phyloP scores from a whole-genome alignment of 306 rosid species.

The Vicia villosa region DNA sequence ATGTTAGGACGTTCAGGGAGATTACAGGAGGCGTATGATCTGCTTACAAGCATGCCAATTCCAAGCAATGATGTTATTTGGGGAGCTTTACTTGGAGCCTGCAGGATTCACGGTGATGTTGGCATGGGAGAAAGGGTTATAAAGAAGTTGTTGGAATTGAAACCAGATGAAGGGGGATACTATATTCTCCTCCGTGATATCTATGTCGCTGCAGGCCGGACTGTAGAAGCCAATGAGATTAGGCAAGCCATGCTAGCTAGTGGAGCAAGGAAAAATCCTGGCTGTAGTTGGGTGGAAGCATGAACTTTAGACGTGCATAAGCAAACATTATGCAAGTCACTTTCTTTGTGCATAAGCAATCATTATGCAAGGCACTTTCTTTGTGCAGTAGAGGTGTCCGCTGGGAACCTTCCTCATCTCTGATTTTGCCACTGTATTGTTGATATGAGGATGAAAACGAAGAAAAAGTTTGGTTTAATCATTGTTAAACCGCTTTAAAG shows the following conservation, averaged over 20 bases:
- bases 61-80: constrained; percentile 51
- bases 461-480: background rate
- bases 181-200: constrained; percentile 59
- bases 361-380: too few species aligned
- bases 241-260: constrained; percentile 47
- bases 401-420: constrained; percentile 1
- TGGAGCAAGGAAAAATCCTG: constrained; percentile 56
- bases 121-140: constrained; percentile 54
- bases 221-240: constrained; percentile 54
- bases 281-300: constrained; percentile 55
- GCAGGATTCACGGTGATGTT: constrained; percentile 56
- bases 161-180: constrained; percentile 69
- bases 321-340: too few species aligned
- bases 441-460: background rate
- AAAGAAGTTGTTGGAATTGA: constrained; percentile 50
- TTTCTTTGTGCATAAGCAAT: too few species aligned
- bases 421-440: background rate
- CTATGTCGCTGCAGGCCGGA: constrained; percentile 53
- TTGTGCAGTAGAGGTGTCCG: background rate
- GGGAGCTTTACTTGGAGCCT: constrained; percentile 67
- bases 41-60: constrained; percentile 47
- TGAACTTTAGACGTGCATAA: constrained; percentile 18
- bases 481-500: background rate
- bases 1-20: constrained; percentile 68
- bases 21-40: constrained; percentile 57